phyloP scores from a whole-genome alignment of 2,329 filamentous ascomycete genomes.

The Rachicladosporium sp. region DNA sequence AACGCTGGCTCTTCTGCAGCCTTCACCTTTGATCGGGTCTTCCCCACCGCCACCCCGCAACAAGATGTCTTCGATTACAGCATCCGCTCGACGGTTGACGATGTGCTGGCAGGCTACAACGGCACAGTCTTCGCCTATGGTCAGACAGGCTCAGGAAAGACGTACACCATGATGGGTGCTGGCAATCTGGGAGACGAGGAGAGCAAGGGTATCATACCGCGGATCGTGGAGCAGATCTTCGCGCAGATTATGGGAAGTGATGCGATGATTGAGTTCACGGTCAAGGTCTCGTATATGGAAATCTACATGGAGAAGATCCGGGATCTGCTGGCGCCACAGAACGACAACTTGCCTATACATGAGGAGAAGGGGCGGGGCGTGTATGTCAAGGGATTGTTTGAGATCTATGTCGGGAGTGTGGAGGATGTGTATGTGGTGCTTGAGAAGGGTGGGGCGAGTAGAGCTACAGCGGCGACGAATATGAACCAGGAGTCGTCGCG shows the following conservation, averaged over 20 bases:
- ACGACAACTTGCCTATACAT: conserved; percentile 94
- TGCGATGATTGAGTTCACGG: conserved; percentile 94
- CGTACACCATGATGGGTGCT: conserved; percentile 96
- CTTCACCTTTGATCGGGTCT: conserved; percentile 96
- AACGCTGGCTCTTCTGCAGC: conserved; percentile 65
- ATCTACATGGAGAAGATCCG: conserved; percentile 99
- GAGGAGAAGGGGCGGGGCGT: conserved; percentile 94
- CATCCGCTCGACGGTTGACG: conserved; percentile 88
- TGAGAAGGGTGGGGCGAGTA: conserved; percentile 76
- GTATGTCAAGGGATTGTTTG: conserved; percentile 87
- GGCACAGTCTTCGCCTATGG: conserved; percentile 98
- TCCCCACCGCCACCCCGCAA: conserved; percentile 85
- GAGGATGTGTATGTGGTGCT: conserved; percentile 96
- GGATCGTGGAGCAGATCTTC: conserved; percentile 96
- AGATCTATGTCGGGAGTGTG: conserved; percentile 91
- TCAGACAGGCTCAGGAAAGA: conserved; percentile 96
- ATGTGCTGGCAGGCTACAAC: conserved; percentile 98
- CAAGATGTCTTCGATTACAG: conserved; percentile 96
- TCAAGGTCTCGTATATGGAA: conserved; percentile 97
- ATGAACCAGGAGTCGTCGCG: conserved; percentile 99
- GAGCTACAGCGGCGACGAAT: conserved; percentile 91
- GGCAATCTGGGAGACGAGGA: conserved; percentile 76
- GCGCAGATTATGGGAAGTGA: conserved; percentile 86
- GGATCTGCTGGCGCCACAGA: conserved; percentile 80
- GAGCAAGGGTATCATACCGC: conserved; percentile 85